phyloP scores from a whole-genome alignment of 768 basidiomycete species.

The Lentinus brumalis region DNA sequence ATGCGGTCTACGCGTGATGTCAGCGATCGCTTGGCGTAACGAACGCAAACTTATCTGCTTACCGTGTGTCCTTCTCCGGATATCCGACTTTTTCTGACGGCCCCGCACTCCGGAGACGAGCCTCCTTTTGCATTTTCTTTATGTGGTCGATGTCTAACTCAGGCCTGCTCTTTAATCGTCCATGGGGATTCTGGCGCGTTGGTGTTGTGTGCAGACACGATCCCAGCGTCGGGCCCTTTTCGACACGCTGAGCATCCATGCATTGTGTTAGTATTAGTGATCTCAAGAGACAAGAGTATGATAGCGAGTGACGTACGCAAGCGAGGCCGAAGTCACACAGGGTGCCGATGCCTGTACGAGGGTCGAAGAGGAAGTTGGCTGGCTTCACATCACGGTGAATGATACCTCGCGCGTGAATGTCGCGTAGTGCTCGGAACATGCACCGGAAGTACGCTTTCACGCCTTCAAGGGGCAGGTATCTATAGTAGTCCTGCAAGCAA shows the following conservation, averaged over 20 bases:
- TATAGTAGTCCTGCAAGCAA: conserved; percentile 72
- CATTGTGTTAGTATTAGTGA: neutral
- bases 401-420: conserved; percentile 83
- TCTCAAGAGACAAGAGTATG: neutral
- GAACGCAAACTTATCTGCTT: too few species aligned
- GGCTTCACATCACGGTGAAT: conserved; percentile 98
- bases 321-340: conserved; percentile 96
- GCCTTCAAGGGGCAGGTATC: conserved; percentile 67
- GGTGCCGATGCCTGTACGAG: conserved; percentile 77
- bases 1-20: conserved; percentile 50
- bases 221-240: conserved; percentile 47
- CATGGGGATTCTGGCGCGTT: conserved; percentile 66
- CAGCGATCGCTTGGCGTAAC: conserved; percentile 11
- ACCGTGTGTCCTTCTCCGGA: conserved; percentile 75
- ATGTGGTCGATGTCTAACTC: conserved; percentile 52
- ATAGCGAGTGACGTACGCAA: conserved; percentile 57
- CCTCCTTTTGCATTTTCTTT: conserved; percentile 61
- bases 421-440: conserved; percentile 86
- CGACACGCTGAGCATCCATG: conserved; percentile 50
- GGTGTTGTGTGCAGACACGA: conserved; percentile 81
- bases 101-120: conserved; percentile 52
- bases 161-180: conserved; percentile 47
- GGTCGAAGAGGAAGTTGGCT: conserved; percentile 95
- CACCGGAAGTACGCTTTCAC: conserved; percentile 89
- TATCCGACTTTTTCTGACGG: conserved; percentile 77